These are phyloP conservation scores for Mycena alexandri DNA, from an alignment of 768 basidiomycete genomes.

Conservation along the genomic window DNA sequence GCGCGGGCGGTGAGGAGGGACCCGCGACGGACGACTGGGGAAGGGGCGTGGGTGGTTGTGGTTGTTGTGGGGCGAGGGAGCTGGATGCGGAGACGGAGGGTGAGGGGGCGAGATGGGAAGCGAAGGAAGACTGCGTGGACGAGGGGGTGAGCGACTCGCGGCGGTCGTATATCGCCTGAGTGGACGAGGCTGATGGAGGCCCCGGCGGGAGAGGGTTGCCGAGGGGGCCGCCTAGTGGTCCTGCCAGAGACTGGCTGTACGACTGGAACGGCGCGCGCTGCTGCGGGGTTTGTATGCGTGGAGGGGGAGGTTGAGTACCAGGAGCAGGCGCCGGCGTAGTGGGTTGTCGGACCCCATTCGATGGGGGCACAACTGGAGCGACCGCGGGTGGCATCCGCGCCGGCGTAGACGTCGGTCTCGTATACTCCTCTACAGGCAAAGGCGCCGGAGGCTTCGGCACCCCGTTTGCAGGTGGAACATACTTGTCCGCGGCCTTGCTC, in stretches of 20 bases:
- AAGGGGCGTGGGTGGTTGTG: slow-evolving; percentile 29
- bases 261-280: slow-evolving; percentile 36
- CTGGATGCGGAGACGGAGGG: slow-evolving; percentile 26
- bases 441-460: slow-evolving; percentile 72
- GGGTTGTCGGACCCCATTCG: slow-evolving; percentile 37
- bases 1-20: slow-evolving; percentile 59
- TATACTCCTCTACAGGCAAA: slow-evolving; percentile 55
- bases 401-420: no score
- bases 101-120: slow-evolving; percentile 23
- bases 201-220: slow-evolving; percentile 27
- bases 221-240: neutral
- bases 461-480: slow-evolving; percentile 59
- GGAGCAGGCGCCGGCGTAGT: slow-evolving; percentile 22
- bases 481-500: slow-evolving; percentile 73
- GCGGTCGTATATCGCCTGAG: slow-evolving; percentile 35
- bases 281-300: slow-evolving; percentile 35
- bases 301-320: slow-evolving; percentile 36
- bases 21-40: slow-evolving; percentile 67
- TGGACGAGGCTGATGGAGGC: slow-evolving; percentile 36
- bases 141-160: slow-evolving; percentile 30
- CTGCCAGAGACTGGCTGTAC: slow-evolving; percentile 25
- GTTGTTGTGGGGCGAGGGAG: neutral
- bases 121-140: slow-evolving; percentile 35
- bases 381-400: slow-evolving; percentile 4
- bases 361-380: slow-evolving; percentile 32